phyloP scores from a whole-genome alignment of 2,329 filamentous ascomycete genomes.

The Trichoderma hamatum region DNA sequence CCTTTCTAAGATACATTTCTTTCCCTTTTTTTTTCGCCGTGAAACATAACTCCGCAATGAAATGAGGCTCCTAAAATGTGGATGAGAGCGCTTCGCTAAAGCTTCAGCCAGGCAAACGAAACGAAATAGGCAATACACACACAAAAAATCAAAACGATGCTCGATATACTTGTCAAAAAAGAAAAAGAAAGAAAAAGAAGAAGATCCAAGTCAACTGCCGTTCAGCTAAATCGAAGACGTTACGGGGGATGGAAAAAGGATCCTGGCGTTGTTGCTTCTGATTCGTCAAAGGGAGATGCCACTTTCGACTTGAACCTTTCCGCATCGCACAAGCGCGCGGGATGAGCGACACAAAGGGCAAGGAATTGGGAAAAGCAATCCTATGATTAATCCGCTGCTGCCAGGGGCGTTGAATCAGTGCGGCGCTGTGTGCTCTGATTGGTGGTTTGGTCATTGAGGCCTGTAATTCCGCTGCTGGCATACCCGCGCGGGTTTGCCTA shows the following conservation, averaged over 20 bases:
- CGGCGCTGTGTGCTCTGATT: slow-evolving; percentile 5
- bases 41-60: not conserved
- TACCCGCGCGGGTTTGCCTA: not conserved
- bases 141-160: not conserved
- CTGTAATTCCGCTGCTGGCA: slow-evolving; percentile 5
- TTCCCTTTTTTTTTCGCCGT: too few relatives aligned
- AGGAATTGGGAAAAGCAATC: not conserved
- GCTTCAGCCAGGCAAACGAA: not conserved
- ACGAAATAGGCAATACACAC: not conserved
- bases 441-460: not conserved
- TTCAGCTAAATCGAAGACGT: not conserved
- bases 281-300: not conserved
- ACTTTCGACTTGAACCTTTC: not conserved
- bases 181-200: not conserved
- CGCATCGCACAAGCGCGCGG: not conserved
- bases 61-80: not conserved
- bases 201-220: not conserved
- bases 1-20: not conserved
- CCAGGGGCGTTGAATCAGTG: not conserved
- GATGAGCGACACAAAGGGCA: not conserved
- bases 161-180: not conserved
- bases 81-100: not conserved
- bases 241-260: not conserved
- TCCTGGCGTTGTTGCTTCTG: slow-evolving; percentile 1
- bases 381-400: not conserved